Conservation (phyloP, 2,329 filamentous ascomycete species). For the Neofusicoccum kwambonambiense region DNA sequence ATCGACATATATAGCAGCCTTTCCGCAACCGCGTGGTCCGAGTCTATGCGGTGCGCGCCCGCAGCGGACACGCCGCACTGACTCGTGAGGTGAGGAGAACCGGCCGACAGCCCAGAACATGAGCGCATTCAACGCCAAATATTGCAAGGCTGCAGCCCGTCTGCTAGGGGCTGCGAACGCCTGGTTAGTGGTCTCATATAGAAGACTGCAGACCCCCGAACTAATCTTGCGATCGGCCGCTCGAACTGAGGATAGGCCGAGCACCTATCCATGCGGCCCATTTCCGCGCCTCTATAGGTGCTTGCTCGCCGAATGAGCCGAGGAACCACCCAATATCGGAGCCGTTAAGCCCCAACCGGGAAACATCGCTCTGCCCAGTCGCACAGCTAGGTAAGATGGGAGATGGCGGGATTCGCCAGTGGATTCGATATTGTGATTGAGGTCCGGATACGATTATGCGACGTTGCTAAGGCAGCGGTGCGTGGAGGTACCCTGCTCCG, state of each 20-base stretch:
- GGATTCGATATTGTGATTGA: too few species aligned
- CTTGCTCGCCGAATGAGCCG: not conserved
- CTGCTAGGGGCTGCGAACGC: not conserved
- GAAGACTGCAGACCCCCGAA: not conserved
- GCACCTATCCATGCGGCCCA: not conserved
- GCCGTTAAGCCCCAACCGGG: not conserved
- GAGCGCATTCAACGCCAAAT: not conserved
- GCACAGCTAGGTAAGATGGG: too few species aligned
- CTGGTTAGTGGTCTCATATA: not conserved
- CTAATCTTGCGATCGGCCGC: not conserved
- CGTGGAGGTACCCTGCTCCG: not conserved
- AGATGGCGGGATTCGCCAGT: too few species aligned
- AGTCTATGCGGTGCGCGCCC: not conserved
- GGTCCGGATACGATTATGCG: not conserved
- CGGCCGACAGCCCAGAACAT: not conserved
- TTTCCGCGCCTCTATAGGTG: not conserved
- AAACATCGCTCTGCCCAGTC: too few species aligned
- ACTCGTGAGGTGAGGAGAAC: not conserved
- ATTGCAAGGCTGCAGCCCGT: not conserved
- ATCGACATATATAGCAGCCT: not conserved
- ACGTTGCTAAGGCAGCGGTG: not conserved
- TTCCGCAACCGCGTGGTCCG: not conserved
- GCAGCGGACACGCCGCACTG: not conserved
- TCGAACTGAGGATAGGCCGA: too few species aligned
- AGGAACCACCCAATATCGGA: not conserved